Evolutionary conservation across 129 eudicot genomes (phyloP), one percentile per base, ranked within the genome.

Genomic region (Helianthus tuberosus): DNA sequence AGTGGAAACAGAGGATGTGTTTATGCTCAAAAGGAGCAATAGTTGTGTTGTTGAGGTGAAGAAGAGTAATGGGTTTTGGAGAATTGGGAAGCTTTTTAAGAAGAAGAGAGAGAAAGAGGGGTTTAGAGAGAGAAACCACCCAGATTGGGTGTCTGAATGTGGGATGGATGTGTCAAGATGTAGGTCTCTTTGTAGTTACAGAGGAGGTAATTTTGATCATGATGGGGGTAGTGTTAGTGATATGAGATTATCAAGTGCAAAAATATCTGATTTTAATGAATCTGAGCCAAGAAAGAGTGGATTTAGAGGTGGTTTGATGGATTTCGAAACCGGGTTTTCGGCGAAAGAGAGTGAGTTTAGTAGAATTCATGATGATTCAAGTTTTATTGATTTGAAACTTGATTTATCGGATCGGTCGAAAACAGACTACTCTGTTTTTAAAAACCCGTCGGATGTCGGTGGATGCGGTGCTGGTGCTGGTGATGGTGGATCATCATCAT

Each of bases 141-240:
- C 36, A 73, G 89, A 85, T 59, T 83, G 88, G 87, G 86, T 84
- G 43, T 66, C 87, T 73, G 80, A 78, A 65, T 73, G 75, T 65
- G 77, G 64, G 0, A 78, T 80, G 90, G 96, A 90, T 55, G 89
- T 90, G n/a, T 88, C 98, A 1, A 86, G 97, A 74, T 93, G 96
- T 3, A 84, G 98, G 60, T 93, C 98, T 6, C 84, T 93, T 17
- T 90, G 98, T 79, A 88, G 97, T 61, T 90, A 86, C 72, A 83
- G 98, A 51, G 89, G 87, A 11, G 89, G 84, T 23, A 36, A 29
- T 15, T 70, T 63, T 53, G 90, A 85, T 79, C 84, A 74, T 46
- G 90, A 84, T 8, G 89, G 82, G 14, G 75, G 81, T 61, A 78
- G 81, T 77, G 81, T 65, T 75, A 84, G 91, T 77, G 90, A 87